These are phyloP conservation scores for Punctularia strigosozonata DNA, from an alignment of 768 basidiomycete genomes.

Conservation along the genomic window DNA sequence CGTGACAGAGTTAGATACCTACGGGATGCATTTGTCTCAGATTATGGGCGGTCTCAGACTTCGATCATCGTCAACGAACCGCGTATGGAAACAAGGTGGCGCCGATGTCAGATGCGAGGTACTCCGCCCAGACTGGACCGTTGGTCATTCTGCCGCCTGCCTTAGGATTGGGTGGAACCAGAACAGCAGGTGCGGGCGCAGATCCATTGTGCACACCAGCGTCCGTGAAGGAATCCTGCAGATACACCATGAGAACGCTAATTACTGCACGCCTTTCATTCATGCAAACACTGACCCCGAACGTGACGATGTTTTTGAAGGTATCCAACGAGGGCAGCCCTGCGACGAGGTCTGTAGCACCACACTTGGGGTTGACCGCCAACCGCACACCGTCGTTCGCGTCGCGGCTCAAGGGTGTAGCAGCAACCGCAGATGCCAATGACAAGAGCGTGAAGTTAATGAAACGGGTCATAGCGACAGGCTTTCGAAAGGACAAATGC, in stretches of 20 bases:
- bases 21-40: slow-evolving; percentile 26
- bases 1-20: slow-evolving; percentile 35
- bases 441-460: too few relatives aligned
- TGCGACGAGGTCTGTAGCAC: slow-evolving; percentile 35
- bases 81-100: slow-evolving; percentile 40
- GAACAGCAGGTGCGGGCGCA: slow-evolving; percentile 26
- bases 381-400: slow-evolving; percentile 26
- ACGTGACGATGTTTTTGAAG: slow-evolving; percentile 38
- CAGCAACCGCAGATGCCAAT: too few relatives aligned
- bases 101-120: slow-evolving; percentile 25
- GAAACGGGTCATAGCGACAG: too few relatives aligned
- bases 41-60: slow-evolving; percentile 4
- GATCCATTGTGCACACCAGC: slow-evolving; percentile 36
- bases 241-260: slow-evolving; percentile 6
- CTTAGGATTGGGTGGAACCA: slow-evolving; percentile 28
- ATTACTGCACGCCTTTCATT: neutral
- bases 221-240: slow-evolving; percentile 36
- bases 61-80: slow-evolving; percentile 18
- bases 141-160: slow-evolving; percentile 42
- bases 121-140: slow-evolving; percentile 38
- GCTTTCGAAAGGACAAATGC: too few relatives aligned
- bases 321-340: slow-evolving; percentile 23
- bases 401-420: too few relatives aligned
- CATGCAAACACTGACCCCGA: slow-evolving; percentile 26
- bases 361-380: slow-evolving; percentile 34